Evolutionary conservation across 257 asterid genomes (phyloP).

Genomic region (Nicotiana benthamiana): DNA sequence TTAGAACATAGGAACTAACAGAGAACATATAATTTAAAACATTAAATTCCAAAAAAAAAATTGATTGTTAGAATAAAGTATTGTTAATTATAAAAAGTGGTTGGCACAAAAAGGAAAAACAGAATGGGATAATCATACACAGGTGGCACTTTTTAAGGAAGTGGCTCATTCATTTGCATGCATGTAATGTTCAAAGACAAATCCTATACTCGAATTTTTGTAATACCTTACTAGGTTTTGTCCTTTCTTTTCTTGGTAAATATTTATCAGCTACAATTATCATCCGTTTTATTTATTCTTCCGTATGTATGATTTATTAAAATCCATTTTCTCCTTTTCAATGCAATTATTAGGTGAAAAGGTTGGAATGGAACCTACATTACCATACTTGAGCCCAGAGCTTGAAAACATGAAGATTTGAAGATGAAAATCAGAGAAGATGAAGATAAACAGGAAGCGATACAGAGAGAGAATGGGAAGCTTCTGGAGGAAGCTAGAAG

Average conservation of each 20-base stretch:
- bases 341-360: slow-evolving; percentile 41
- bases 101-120: neutral
- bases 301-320: slow-evolving; percentile 15
- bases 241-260: neutral
- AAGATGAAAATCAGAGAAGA: too few relatives aligned
- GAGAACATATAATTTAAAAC: too few relatives aligned
- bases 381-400: slow-evolving; percentile 65
- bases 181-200: neutral
- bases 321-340: neutral
- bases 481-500: too few relatives aligned
- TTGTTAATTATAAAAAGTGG: too few relatives aligned
- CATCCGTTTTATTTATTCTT: neutral
- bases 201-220: neutral
- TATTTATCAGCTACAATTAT: neutral
- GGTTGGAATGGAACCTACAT: slow-evolving; percentile 49
- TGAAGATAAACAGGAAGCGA: too few relatives aligned
- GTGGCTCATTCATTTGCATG: neutral
- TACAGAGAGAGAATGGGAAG: too few relatives aligned
- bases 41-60: too few relatives aligned
- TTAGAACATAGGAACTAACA: too few relatives aligned
- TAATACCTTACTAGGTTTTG: neutral
- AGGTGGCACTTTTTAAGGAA: neutral
- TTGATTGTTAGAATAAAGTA: too few relatives aligned
- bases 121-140: neutral
- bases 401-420: too few relatives aligned